Conservation (phyloP, 176 grass and related monocot species). For the Sorghum bicolor region Sorghum_bicolor_NCBIv3 NC_012873.2:64532001-64532500, state of each 20-base stretch:
- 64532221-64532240: background rate
- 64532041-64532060: background rate
- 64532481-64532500: background rate
- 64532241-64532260: background rate
- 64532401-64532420: background rate
- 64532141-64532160: background rate
- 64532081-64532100: background rate
- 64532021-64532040: background rate
- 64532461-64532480: background rate
- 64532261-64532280: background rate
- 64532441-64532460: background rate
- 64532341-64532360: too few species aligned
- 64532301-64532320: background rate
- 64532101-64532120: background rate
- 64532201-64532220: constrained; percentile 11
- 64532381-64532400: too few species aligned
- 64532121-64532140: background rate
- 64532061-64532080: background rate
- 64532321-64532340: background rate
- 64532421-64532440: background rate
- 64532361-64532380: too few species aligned
- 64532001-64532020: background rate
- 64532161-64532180: constrained; percentile 29
- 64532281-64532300: background rate
- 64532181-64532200: background rate